Base-by-base conservation (phyloP, 495 filamentous ascomycete genomes). In the Neurospora hispaniola region DNA sequence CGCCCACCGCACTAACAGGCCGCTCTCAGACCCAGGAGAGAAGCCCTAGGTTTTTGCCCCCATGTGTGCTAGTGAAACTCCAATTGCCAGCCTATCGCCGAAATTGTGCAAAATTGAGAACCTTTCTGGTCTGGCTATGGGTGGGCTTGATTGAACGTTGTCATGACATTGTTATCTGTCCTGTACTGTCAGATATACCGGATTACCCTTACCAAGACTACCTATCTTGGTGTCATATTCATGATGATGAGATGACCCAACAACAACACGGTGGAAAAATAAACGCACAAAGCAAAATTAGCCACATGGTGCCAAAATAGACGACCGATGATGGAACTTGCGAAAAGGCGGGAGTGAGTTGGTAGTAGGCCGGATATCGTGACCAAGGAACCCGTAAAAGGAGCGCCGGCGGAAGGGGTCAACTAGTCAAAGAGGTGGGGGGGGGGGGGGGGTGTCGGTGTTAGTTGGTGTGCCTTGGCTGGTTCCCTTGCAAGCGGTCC, bases 31-130 rank as follows among this genome's bases (percentile, higher is more conserved):
- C 20, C 48, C 14, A 12, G 20, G 11, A 11, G 9, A 59, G n/a
- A 59, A 59, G 11, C 48, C 48, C 48, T 59, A 59, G 48, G 48
- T 59, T 59, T 59, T 59, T 59, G 48, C 48, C 48, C 48, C 48
- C 20, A 59, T 48, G 23, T 14, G 44, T 59, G 48, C 48, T 59
- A 59, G 48, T 59, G 48, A 27, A 66, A 18, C 8, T 66, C 27
- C 54, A 27, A 35, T 38, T 35, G 27, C 54, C 14, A 66, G 54
- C 54, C 54, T 66, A 66, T 66, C 54, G 54, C 54, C 27, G 14
- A 66, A 66, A 66, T 66, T 66, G 54, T 66, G 54, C 54, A 66
- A 66, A 66, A 66, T 66, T 66, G 54, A 66, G 54, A 66, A 66
- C 54, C 54, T 66, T 27, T 66, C 27, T 66, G 54, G 54, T 66